Conservation (phyloP, 192 early-diverging fungal species). For the Backusella australiensis region DNA sequence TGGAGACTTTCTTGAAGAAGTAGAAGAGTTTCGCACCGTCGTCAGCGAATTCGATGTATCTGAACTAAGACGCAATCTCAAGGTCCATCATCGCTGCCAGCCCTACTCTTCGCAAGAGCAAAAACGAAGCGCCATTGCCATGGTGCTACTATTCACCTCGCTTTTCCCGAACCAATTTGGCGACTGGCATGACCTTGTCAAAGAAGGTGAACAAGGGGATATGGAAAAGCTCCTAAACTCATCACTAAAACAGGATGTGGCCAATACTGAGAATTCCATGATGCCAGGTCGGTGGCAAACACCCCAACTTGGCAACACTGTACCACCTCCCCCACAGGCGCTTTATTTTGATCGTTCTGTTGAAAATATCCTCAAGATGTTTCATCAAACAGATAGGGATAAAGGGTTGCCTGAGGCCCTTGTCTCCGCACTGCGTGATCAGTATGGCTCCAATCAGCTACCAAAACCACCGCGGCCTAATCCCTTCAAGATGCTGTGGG, state of each 20-base stretch:
- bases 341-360: constrained; percentile 94
- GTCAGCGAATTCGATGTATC: constrained; percentile 75
- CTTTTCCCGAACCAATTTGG: constrained; percentile 71
- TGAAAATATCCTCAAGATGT: constrained; percentile 87
- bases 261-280: constrained; percentile 27
- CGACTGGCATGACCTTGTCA: constrained; percentile 92
- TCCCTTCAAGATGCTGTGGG: constrained; percentile 72
- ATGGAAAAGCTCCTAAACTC: constrained; percentile 22
- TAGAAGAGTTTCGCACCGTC: constrained; percentile 84
- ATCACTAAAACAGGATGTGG: constrained; percentile 17
- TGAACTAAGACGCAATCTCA: constrained; percentile 77
- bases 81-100: constrained; percentile 74
- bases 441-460: constrained; percentile 86
- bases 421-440: constrained; percentile 60
- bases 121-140: constrained; percentile 71
- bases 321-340: constrained; percentile 49
- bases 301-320: not conserved
- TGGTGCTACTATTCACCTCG: constrained; percentile 74
- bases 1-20: constrained; percentile 94
- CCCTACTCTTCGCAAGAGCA: constrained; percentile 60
- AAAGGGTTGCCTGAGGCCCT: constrained; percentile 60
- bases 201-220: constrained; percentile 48
- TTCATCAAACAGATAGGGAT: constrained; percentile 57
- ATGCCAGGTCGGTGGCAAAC: not conserved
- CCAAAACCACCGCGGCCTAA: constrained; percentile 73